A percentile compares a stretch with the other conserved stretches of the same genome.
These are phyloP conservation scores for Hyparrhenia diplandra DNA, from an alignment of 176 grass and related monocot genomes.

Conservation along the genomic window DNA sequence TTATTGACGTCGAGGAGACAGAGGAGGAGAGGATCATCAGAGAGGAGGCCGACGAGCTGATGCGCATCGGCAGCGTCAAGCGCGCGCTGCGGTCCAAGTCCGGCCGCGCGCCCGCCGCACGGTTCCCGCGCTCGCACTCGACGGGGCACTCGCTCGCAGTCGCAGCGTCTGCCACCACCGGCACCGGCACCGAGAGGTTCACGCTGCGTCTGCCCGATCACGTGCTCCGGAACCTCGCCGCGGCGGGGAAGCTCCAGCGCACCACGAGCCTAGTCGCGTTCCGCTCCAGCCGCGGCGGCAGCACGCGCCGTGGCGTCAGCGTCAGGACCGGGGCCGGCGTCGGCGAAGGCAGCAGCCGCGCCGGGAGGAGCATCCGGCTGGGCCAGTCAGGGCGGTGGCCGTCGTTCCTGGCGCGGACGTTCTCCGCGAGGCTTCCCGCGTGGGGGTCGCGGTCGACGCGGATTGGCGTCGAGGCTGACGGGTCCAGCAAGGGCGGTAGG, in stretches of 20 bases:
- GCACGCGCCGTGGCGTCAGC: slow-evolving; percentile 38
- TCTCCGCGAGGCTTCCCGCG: slow-evolving; percentile 48
- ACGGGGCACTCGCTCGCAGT: slow-evolving; percentile 66
- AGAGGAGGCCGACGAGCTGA: slow-evolving; percentile 51
- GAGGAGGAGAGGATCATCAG: slow-evolving; percentile 50
- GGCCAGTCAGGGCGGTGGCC: slow-evolving; percentile 66
- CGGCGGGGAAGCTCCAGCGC: slow-evolving; percentile 57
- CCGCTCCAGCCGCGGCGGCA: slow-evolving; percentile 34
- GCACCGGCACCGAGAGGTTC: slow-evolving; percentile 49
- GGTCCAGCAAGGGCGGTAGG: slow-evolving; percentile 52
- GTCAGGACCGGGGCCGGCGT: slow-evolving; percentile 9
- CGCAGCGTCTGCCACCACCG: not conserved
- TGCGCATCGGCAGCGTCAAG: slow-evolving; percentile 50
- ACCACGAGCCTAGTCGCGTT: slow-evolving; percentile 60
- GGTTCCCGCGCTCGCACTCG: slow-evolving; percentile 63
- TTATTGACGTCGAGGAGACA: slow-evolving; percentile 41
- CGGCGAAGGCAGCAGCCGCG: slow-evolving; percentile 54
- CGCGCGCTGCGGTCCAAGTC: slow-evolving; percentile 61
- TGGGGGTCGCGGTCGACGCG: slow-evolving; percentile 49
- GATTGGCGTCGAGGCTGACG: slow-evolving; percentile 41
- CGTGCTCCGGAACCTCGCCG: slow-evolving; percentile 53
- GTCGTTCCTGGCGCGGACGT: slow-evolving; percentile 51
- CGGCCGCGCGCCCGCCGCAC: slow-evolving; percentile 11
- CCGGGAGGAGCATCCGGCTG: slow-evolving; percentile 47
- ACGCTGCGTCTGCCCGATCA: slow-evolving; percentile 66